Conservation (phyloP, 305 asterid species). For the Solanum hybrid region DNA sequence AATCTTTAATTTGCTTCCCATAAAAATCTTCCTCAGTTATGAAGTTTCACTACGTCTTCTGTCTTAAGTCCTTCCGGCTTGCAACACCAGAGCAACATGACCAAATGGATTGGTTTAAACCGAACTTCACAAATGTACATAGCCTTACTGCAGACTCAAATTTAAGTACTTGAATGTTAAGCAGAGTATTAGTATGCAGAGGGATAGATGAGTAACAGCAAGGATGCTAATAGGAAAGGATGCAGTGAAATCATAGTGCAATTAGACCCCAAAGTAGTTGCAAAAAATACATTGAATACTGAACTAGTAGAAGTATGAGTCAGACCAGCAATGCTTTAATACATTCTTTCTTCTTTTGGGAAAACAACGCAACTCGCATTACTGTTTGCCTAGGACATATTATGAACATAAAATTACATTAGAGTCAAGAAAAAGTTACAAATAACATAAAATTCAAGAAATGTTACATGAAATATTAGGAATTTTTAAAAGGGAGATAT, state of each 20-base stretch:
- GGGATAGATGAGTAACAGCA: not conserved
- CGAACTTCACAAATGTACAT: not conserved
- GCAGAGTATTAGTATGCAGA: not conserved
- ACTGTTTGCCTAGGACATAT: not conserved
- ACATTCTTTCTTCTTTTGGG: not conserved
- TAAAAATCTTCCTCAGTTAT: not conserved
- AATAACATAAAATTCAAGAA: not conserved
- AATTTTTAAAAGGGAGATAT: not conserved
- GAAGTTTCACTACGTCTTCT: not conserved
- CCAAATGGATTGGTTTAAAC: not conserved
- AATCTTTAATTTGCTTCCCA: not conserved
- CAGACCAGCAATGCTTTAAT: not conserved
- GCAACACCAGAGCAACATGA: not conserved
- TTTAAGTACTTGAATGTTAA: not conserved
- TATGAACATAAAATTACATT: not conserved
- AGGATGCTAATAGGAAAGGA: not conserved
- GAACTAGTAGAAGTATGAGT: not conserved
- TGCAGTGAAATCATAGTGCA: not conserved
- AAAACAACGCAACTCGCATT: not conserved
- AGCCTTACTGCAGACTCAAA: not conserved
- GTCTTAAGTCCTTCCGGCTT: not conserved
- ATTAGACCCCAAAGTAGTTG: not conserved
- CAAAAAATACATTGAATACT: not conserved
- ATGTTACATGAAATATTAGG: not conserved
- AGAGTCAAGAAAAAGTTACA: not conserved